Conservation (phyloP, 1,139 yeast genomes). For the Taphrina betulina region DNA sequence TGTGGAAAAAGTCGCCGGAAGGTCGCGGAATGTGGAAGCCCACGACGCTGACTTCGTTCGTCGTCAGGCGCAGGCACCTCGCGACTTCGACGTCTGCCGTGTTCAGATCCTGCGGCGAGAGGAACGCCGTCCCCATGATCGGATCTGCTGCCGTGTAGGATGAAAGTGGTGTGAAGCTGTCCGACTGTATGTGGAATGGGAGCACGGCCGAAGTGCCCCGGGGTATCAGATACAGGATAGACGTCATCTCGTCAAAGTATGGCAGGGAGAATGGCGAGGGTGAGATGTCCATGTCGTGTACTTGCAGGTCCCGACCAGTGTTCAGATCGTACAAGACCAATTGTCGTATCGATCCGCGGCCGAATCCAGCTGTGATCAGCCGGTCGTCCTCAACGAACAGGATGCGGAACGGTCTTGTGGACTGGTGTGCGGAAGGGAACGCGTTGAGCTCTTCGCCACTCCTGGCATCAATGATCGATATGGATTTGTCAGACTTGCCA, state of each 20-base stretch:
- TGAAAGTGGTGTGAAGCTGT: slow-evolving; percentile 73
- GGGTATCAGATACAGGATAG: slow-evolving; percentile 84
- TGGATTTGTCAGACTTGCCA: slow-evolving; percentile 29
- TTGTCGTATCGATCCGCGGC: slow-evolving; percentile 89
- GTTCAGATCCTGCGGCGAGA: slow-evolving; percentile 79
- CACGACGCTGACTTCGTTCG: slow-evolving; percentile 25
- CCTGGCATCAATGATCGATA: slow-evolving; percentile 13
- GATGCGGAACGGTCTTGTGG: slow-evolving; percentile 27
- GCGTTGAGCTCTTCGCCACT: slow-evolving; percentile 3
- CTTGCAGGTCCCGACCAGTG: slow-evolving; percentile 8
- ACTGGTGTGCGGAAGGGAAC: slow-evolving; percentile 23
- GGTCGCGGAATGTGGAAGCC: slow-evolving; percentile 30
- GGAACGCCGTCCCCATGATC: slow-evolving; percentile 90
- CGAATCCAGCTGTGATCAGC: slow-evolving; percentile 92
- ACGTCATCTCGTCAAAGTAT: slow-evolving; percentile 74
- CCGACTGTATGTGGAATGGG: slow-evolving; percentile 70
- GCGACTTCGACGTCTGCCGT: slow-evolving; percentile 76
- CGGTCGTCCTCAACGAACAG: slow-evolving; percentile 57
- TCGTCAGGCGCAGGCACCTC: slow-evolving; percentile 37
- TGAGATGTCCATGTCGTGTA: slow-evolving; percentile 71
- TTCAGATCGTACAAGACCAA: slow-evolving; percentile 84
- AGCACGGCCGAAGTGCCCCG: slow-evolving; percentile 96
- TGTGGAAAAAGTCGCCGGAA: slow-evolving; percentile 29
- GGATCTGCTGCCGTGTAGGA: slow-evolving; percentile 87
- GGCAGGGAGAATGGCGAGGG: slow-evolving; percentile 88